A percentile compares a stretch with the other conserved stretches of the same genome.
These are phyloP conservation scores for Polyrhizophydium stewartii DNA, from an alignment of 371 early-diverging fungal genomes.

Conservation along the genomic window DNA sequence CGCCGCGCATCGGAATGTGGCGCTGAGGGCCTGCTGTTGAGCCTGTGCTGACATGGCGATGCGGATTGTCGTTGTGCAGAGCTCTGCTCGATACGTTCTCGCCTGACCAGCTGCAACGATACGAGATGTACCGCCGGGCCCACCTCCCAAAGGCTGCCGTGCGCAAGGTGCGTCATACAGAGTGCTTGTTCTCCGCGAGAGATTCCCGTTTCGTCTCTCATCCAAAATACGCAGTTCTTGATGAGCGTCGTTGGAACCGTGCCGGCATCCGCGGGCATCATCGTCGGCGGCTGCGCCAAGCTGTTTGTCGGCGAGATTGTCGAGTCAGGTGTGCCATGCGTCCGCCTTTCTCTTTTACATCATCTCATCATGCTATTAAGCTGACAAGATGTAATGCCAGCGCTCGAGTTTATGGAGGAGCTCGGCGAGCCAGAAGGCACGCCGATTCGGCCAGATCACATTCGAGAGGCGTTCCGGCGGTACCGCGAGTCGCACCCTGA, in stretches of 20 bases:
- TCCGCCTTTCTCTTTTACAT: too few relatives aligned
- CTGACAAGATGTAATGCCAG: conserved; percentile 22
- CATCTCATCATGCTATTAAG: not conserved
- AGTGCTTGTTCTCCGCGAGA: not conserved
- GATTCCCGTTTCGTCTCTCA: too few relatives aligned
- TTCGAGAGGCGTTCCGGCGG: conserved; percentile 87
- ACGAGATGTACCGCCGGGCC: conserved; percentile 86
- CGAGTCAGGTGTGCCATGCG: conserved; percentile 61
- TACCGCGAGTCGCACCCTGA: conserved; percentile 51
- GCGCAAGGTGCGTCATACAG: conserved; percentile 58
- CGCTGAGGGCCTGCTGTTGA: too few relatives aligned
- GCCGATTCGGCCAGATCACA: conserved; percentile 69
- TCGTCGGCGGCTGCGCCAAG: conserved; percentile 91
- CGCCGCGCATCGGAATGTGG: not conserved
- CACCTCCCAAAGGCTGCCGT: conserved; percentile 81
- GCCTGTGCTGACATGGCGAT: too few relatives aligned
- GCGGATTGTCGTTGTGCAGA: too few relatives aligned
- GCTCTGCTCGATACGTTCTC: conserved; percentile 75
- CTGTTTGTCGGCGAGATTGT: conserved; percentile 96
- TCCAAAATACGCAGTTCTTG: too few relatives aligned
- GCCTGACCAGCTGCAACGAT: conserved; percentile 78
- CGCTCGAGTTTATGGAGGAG: conserved; percentile 65
- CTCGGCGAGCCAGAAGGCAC: conserved; percentile 61
- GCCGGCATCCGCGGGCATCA: conserved; percentile 62
- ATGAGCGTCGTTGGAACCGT: conserved; percentile 13